These are phyloP conservation scores for Cornus florida DNA, from an alignment of 148 eudicot species.

Conservation along the genomic window DNA sequence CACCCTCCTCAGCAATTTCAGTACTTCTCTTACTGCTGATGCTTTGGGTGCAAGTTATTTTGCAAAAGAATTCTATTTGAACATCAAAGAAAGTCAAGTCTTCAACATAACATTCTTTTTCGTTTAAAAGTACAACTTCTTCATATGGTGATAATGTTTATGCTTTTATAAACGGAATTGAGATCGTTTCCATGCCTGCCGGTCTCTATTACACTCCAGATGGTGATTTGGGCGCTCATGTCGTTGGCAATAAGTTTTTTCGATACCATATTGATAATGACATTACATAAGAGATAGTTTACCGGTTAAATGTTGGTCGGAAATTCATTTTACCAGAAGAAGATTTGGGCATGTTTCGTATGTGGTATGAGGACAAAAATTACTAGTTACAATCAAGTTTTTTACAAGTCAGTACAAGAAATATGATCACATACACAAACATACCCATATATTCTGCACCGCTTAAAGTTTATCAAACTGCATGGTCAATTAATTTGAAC, in stretches of 20 bases:
- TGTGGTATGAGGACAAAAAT: conserved; percentile 20
- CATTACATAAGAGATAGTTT: conserved; percentile 35
- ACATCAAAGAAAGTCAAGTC: conserved; percentile 7
- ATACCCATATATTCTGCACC: conserved; percentile 32
- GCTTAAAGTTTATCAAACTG: conserved; percentile 24
- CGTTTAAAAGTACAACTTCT: conserved; percentile 6
- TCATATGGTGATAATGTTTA: conserved; percentile 2
- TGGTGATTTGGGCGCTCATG: not conserved
- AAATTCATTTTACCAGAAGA: not conserved
- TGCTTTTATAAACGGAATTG: conserved; percentile 55
- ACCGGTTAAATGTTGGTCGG: conserved; percentile 33
- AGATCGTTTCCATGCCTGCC: conserved; percentile 38
- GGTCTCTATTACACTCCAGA: conserved; percentile 27
- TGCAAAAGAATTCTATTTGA: conserved; percentile 23
- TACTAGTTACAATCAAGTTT: conserved; percentile 5
- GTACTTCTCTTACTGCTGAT: conserved; percentile 29
- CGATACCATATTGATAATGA: conserved; percentile 1
- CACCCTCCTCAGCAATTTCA: conserved; percentile 42
- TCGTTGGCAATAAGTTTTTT: conserved; percentile 15
- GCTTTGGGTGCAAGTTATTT: not conserved
- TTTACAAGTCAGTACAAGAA: conserved; percentile 1
- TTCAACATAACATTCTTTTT: conserved; percentile 31
- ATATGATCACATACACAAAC: conserved; percentile 8
- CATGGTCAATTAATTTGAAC: not conserved
- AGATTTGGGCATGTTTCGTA: conserved; percentile 25